phyloP scores from a whole-genome alignment of 805 yeast genomes.

The Candida ascalaphidarum region DNA sequence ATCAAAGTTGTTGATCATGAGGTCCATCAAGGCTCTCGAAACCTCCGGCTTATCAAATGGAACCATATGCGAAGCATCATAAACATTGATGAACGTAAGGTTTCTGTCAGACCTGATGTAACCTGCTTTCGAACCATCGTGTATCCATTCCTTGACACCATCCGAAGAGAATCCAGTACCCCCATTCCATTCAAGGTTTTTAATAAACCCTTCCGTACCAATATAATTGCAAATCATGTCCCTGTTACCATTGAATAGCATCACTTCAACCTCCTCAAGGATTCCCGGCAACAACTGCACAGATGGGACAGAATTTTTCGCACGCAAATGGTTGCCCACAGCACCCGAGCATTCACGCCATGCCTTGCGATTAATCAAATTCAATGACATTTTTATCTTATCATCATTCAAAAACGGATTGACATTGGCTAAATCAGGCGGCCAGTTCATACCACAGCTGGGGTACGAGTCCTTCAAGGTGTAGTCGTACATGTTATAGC shows the following conservation, averaged over 20 bases:
- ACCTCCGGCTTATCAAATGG: constrained; percentile 72
- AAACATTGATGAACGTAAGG: constrained; percentile 66
- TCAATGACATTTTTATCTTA: constrained; percentile 42
- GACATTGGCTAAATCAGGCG: constrained; percentile 46
- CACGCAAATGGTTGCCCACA: constrained; percentile 47
- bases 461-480: constrained; percentile 68
- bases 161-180: constrained; percentile 41
- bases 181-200: constrained; percentile 59
- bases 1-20: constrained; percentile 25
- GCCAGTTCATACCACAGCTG: constrained; percentile 91
- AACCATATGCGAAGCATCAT: constrained; percentile 87
- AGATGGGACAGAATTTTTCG: constrained; percentile 49
- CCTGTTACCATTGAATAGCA: constrained; percentile 79
- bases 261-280: constrained; percentile 48
- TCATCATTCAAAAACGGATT: constrained; percentile 40
- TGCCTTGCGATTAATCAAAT: constrained; percentile 29
- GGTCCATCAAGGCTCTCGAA: constrained; percentile 63
- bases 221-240: constrained; percentile 82
- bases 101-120: constrained; percentile 47
- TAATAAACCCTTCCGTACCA: constrained; percentile 65
- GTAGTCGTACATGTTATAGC: constrained; percentile 80
- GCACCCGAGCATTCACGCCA: constrained; percentile 77
- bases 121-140: constrained; percentile 31
- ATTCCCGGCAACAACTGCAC: constrained; percentile 60
- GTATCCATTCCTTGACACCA: constrained; percentile 31